Evolutionary conservation across 164 flowering plant genomes (phyloP).

Genomic region (Euptelea pleiosperma): DNA sequence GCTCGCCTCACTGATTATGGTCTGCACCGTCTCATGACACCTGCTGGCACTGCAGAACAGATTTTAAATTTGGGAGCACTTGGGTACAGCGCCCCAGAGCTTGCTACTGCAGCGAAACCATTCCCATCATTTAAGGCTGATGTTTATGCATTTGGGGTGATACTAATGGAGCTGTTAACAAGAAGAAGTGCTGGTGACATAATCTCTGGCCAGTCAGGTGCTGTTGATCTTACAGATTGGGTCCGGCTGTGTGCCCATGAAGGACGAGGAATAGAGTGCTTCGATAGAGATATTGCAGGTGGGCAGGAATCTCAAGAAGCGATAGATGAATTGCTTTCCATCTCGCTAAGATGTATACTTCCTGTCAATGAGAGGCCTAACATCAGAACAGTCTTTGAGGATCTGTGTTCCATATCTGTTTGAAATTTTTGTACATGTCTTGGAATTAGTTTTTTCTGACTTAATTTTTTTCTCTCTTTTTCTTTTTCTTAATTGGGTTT

Average conservation of each 20-base stretch:
- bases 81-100: slow-evolving; percentile 94
- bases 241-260: slow-evolving; percentile 78
- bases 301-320: slow-evolving; percentile 67
- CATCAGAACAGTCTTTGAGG: slow-evolving; percentile 72
- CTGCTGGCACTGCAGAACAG: slow-evolving; percentile 84
- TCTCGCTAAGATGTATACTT: slow-evolving; percentile 75
- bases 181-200: slow-evolving; percentile 96
- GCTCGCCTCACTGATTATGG: slow-evolving; percentile 74
- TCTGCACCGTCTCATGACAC: slow-evolving; percentile 90
- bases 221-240: slow-evolving; percentile 96
- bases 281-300: slow-evolving; percentile 74
- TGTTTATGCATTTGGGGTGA: slow-evolving; percentile 93
- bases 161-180: slow-evolving; percentile 84
- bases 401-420: slow-evolving; percentile 57
- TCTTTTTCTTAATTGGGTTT: slow-evolving; percentile 34
- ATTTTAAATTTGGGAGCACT: slow-evolving; percentile 78
- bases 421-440: slow-evolving; percentile 66
- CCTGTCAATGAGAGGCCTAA: slow-evolving; percentile 92
- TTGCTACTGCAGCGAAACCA: slow-evolving; percentile 58
- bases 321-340: slow-evolving; percentile 74
- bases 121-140: slow-evolving; percentile 73
- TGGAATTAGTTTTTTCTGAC: no score
- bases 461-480: no score
- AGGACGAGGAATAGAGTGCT: slow-evolving; percentile 81
- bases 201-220: slow-evolving; percentile 87